Evolutionary conservation across 345 rosid species (phyloP).

Genomic region (Rhodamnia rubescens): DNA sequence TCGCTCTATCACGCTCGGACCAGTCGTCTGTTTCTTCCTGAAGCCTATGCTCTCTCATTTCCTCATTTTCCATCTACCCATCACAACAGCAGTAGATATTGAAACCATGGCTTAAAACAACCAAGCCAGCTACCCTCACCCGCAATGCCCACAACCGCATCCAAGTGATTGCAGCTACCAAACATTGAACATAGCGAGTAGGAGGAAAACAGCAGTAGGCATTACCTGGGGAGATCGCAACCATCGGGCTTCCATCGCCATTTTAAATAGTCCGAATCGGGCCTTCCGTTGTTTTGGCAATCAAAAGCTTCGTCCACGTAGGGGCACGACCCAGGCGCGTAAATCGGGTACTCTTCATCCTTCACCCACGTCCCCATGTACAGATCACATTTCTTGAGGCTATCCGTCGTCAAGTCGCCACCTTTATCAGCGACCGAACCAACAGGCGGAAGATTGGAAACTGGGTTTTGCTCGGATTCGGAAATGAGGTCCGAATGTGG

Average conservation of each 20-base stretch:
- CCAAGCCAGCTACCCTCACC: neutral
- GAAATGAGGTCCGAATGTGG: neutral
- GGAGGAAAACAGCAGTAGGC: neutral
- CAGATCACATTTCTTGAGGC: conserved; percentile 47
- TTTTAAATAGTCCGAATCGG: conserved; percentile 52
- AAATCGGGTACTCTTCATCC: conserved; percentile 58
- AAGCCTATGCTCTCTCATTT: neutral
- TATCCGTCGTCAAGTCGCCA: conserved; percentile 1
- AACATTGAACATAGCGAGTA: neutral
- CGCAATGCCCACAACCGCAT: neutral
- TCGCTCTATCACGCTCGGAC: neutral
- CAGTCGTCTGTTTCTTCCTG: neutral
- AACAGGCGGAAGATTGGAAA: conserved; percentile 3
- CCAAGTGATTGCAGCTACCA: neutral
- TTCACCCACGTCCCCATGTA: conserved; percentile 69
- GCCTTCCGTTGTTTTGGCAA: conserved; percentile 75
- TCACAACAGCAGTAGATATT: neutral
- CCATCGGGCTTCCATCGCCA: conserved; percentile 95
- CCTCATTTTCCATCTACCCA: neutral
- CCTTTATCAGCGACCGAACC: neutral
- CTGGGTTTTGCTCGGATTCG: conserved; percentile 5
- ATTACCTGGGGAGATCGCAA: conserved; percentile 87
- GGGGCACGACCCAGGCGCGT: conserved; percentile 76
- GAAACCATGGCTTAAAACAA: neutral
- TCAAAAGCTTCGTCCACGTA: conserved; percentile 83